These are phyloP conservation scores for Castanea sativa DNA, from an alignment of 306 rosid species.

Conservation along the genomic window DNA sequence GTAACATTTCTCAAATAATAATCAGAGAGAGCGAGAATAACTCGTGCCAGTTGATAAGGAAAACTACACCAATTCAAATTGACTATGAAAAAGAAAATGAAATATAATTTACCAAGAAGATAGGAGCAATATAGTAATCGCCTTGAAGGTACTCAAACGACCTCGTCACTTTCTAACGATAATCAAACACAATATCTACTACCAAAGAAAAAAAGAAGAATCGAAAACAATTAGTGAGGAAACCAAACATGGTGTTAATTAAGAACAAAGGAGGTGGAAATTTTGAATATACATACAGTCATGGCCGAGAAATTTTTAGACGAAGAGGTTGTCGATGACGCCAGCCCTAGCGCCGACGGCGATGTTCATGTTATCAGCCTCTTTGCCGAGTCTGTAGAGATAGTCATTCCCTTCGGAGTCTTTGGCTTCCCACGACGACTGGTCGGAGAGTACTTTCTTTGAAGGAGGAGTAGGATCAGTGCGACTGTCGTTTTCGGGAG, in stretches of 20 bases:
- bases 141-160: slow-evolving; percentile 82
- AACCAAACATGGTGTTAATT: background rate
- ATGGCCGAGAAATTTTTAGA: slow-evolving; percentile 81
- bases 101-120: slow-evolving; percentile 64
- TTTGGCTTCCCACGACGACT: slow-evolving; percentile 79
- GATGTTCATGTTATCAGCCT: slow-evolving; percentile 91
- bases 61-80: too few species aligned
- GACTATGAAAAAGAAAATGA: background rate
- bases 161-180: slow-evolving; percentile 83
- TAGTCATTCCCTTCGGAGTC: slow-evolving; percentile 76
- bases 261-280: background rate
- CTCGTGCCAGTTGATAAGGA: too few species aligned
- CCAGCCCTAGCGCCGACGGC: slow-evolving; percentile 95
- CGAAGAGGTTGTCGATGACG: slow-evolving; percentile 69
- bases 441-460: slow-evolving; percentile 56
- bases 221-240: too few species aligned
- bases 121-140: slow-evolving; percentile 90
- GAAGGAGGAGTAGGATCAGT: slow-evolving; percentile 10
- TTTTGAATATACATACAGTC: slow-evolving; percentile 44
- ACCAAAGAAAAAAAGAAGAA: background rate
- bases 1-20: too few species aligned
- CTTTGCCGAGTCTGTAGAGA: slow-evolving; percentile 77
- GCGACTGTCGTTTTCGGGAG: background rate
- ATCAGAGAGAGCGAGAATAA: too few species aligned
- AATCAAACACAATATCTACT: slow-evolving; percentile 95